Conservation (phyloP, 1,139 yeast species). For the Pichia sp. region DNA sequence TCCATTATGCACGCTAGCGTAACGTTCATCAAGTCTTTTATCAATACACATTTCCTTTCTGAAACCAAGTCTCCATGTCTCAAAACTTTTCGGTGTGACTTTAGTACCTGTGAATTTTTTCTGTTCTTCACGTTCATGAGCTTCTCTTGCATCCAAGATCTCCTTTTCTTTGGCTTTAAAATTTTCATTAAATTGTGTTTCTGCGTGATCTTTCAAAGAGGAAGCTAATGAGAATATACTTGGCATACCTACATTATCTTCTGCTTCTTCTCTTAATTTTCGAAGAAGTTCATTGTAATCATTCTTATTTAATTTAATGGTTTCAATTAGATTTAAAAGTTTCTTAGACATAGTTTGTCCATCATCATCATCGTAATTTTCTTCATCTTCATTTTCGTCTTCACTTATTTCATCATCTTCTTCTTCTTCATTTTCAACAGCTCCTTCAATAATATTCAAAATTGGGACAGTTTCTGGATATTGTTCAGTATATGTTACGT, state of each 20-base stretch:
- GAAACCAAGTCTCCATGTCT: slow-evolving; percentile 68
- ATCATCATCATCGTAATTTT: slow-evolving; percentile 38
- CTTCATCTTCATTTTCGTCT: slow-evolving; percentile 35
- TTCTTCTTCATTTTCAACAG: slow-evolving; percentile 32
- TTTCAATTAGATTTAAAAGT: slow-evolving; percentile 50
- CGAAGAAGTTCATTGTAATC: slow-evolving; percentile 40
- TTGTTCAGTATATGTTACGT: slow-evolving; percentile 58
- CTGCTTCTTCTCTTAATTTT: slow-evolving; percentile 55
- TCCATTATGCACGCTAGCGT: slow-evolving; percentile 57
- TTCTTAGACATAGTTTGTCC: slow-evolving; percentile 40
- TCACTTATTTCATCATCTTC: slow-evolving; percentile 24
- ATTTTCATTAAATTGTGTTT: slow-evolving; percentile 52
- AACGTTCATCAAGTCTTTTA: slow-evolving; percentile 44
- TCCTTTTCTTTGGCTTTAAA: slow-evolving; percentile 49
- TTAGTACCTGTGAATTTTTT: slow-evolving; percentile 57
- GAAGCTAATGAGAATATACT: slow-evolving; percentile 76
- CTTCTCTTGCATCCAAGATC: slow-evolving; percentile 52
- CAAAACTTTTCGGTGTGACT: slow-evolving; percentile 63
- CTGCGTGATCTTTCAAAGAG: slow-evolving; percentile 73
- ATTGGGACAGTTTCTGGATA: slow-evolving; percentile 70
- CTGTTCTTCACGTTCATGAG: slow-evolving; percentile 59
- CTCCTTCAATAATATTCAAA: slow-evolving; percentile 33
- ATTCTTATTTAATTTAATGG: slow-evolving; percentile 41
- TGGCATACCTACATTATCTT: slow-evolving; percentile 79
- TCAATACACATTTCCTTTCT: slow-evolving; percentile 61